These are phyloP conservation scores for Naganishia sp. DNA, from an alignment of 1,284 basidiomycete genomes.

Conservation along the genomic window DNA sequence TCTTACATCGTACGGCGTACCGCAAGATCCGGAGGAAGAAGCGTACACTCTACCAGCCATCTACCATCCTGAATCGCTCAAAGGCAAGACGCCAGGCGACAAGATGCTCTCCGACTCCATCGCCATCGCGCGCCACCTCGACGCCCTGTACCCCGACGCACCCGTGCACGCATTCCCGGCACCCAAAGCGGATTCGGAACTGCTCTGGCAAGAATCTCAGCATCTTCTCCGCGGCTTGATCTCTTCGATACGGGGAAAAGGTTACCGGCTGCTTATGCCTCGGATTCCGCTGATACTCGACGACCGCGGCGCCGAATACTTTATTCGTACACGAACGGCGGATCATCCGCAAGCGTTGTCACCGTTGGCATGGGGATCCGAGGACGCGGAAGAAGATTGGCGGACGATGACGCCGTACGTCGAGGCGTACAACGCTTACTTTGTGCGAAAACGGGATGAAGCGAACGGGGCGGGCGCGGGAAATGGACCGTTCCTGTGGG, in stretches of 20 bases:
- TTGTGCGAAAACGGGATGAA: neutral
- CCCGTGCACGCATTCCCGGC: slow-evolving; percentile 19
- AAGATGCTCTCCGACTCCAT: slow-evolving; percentile 30
- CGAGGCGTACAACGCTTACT: slow-evolving; percentile 16
- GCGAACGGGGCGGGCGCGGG: neutral
- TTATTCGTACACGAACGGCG: slow-evolving; percentile 32
- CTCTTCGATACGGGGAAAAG: neutral
- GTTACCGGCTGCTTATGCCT: slow-evolving; percentile 2
- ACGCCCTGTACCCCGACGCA: slow-evolving; percentile 20
- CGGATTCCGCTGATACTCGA: slow-evolving; percentile 33
- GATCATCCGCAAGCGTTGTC: neutral
- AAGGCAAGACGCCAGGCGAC: slow-evolving; percentile 18
- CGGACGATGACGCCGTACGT: slow-evolving; percentile 9
- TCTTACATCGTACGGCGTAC: slow-evolving; percentile 25
- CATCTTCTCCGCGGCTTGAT: slow-evolving; percentile 1
- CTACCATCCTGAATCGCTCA: slow-evolving; percentile 25
- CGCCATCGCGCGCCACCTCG: slow-evolving; percentile 34
- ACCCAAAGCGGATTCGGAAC: slow-evolving; percentile 6
- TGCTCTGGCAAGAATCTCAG: slow-evolving; percentile 12
- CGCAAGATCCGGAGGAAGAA: neutral
- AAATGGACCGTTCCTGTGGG: slow-evolving; percentile 30
- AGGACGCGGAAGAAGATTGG: slow-evolving; percentile 25
- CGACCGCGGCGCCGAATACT: slow-evolving; percentile 33
- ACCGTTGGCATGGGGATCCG: slow-evolving; percentile 14
- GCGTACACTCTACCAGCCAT: slow-evolving; percentile 33